Base-by-base conservation (phyloP, 2,329 filamentous ascomycete species). In the Trichoderma sp. region DNA sequence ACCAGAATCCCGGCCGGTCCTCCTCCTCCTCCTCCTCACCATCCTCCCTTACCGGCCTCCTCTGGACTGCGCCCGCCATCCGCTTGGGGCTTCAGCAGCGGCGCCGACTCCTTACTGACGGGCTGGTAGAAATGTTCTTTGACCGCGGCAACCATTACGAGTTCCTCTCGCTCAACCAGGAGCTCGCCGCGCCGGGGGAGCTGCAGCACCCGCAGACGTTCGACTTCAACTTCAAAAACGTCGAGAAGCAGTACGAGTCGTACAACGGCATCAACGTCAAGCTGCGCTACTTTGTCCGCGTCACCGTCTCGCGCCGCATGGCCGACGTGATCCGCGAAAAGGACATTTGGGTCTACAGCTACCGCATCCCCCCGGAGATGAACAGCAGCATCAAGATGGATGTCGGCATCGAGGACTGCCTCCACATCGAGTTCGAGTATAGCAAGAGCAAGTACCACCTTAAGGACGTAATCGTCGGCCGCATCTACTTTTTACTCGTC, bases 331-430 rank as follows among this genome's bases (percentile, higher is more conserved):
- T 98, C 78, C 92, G 97, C 77, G 97, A 99, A 84, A 99, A 99
- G 88, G 97, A 99, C 82, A 92, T 99, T 75, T 99, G 97, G 97
- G 97, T 99, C 70, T 99, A 99, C 86, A 96, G 92, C 74, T 99
- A 99, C 87, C 91, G 95, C 81, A 95, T 98, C 85, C 95, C 96
- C 23, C 96, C 96, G 20, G 96, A 99, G 88, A 97, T 94, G 83
- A 99, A 98, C 86, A 95, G 91, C 84, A 94, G 93, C 76, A 99
- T 99, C 87, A 99, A 99, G 88, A 99, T 99, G 96, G 96, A 99
- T 81, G 96, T 99, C 72, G 96, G 96, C 71, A 99, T 99, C 79
- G 96, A 99, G 84, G 97, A 99, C 85, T 99, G 96, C 81, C 86
- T 99, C 77, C 96, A 99, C 84, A 99, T 99, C 76, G 96, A 99